Evolutionary conservation across 345 rosid genomes (phyloP).

Genomic region (Excoecaria cochinchinensis): DNA sequence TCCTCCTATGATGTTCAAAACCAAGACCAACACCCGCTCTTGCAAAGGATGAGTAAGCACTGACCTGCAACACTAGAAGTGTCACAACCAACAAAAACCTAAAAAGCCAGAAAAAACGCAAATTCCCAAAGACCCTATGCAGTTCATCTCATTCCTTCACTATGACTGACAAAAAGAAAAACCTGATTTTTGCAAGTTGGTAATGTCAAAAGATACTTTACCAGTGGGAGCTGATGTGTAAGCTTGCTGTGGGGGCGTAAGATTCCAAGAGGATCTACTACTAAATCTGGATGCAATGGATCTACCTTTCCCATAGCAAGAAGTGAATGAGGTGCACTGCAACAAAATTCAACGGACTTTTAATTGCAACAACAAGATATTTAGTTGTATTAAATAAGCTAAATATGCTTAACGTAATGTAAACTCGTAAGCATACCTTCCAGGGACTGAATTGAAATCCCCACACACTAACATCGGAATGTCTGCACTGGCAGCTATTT

Average conservation of each 20-base stretch:
- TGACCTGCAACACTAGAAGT: constrained; percentile 58
- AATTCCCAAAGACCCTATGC: neutral
- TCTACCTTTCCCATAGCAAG: constrained; percentile 96
- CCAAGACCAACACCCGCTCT: constrained; percentile 60
- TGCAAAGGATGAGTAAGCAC: constrained; percentile 93
- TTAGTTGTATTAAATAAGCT: neutral
- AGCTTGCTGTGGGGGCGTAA: constrained; percentile 84
- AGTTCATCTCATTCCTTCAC: neutral
- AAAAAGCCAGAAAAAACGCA: neutral
- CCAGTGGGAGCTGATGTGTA: constrained; percentile 91
- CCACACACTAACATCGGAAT: constrained; percentile 99
- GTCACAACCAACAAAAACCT: constrained; percentile 19
- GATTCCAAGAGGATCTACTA: constrained; percentile 80
- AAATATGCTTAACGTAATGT: constrained; percentile 11
- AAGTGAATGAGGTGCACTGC: constrained; percentile 94
- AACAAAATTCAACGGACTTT: constrained; percentile 26
- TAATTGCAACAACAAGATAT: neutral
- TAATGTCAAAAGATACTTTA: constrained; percentile 29
- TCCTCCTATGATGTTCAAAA: constrained; percentile 76
- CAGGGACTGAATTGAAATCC: constrained; percentile 88
- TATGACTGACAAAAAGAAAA: neutral
- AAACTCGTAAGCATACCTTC: constrained; percentile 58
- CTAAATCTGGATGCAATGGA: constrained; percentile 70
- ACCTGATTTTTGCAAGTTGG: neutral
- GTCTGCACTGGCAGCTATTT: constrained; percentile 94